phyloP scores from a whole-genome alignment of 441 rosid species.

The Metrosideros polymorpha region DNA sequence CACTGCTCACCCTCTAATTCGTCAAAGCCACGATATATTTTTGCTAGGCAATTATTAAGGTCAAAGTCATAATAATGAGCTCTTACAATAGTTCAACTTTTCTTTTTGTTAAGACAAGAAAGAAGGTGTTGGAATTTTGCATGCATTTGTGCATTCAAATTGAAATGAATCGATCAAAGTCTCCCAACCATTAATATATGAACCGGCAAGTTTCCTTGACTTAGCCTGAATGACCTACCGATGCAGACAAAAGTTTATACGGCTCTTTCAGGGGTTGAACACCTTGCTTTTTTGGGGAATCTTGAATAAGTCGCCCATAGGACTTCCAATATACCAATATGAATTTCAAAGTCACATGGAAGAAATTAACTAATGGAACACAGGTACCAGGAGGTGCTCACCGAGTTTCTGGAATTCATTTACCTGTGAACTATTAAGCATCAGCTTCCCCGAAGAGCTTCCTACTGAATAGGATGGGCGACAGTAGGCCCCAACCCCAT shows the following conservation, averaged over 20 bases:
- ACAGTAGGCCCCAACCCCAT: not conserved
- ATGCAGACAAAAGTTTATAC: not conserved
- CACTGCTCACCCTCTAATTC: not conserved
- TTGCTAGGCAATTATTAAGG: not conserved
- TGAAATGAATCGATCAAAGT: not conserved
- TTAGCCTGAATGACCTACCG: not conserved
- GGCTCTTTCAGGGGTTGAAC: not conserved
- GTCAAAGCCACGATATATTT: not conserved
- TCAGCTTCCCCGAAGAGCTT: not conserved
- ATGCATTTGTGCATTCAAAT: not conserved
- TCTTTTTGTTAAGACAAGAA: not conserved
- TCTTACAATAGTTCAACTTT: not conserved
- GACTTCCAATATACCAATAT: not conserved
- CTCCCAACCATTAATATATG: not conserved
- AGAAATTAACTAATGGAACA: not conserved
- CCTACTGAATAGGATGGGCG: not conserved
- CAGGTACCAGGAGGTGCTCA: not conserved
- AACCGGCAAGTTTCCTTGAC: not conserved
- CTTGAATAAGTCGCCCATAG: not conserved
- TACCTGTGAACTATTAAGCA: not conserved
- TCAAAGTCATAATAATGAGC: not conserved
- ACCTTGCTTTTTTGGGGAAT: not conserved
- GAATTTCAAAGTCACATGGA: not conserved
- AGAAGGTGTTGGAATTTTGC: not conserved
- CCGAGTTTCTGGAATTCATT: not conserved